Percentiles rank a stretch among this genome's conserved stretches.
Conservation (phyloP, 768 basidiomycete genomes). For the Crucibulum laeve region DNA sequence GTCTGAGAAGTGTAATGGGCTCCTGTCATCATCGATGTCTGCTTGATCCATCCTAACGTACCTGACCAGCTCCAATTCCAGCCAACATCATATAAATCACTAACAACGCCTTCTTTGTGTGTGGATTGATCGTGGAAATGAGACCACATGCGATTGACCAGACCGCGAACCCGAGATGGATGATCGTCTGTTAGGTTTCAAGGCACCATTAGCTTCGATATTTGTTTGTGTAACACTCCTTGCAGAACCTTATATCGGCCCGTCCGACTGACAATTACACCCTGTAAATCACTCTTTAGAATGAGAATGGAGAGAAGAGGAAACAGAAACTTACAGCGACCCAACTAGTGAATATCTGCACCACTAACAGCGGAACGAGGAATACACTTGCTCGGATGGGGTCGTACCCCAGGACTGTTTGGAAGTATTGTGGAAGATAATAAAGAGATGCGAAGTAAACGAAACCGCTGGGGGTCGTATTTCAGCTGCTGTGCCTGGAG, state of each 20-base stretch:
- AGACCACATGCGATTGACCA: slow-evolving; percentile 72
- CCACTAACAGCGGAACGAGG: slow-evolving; percentile 64
- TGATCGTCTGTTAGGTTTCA: slow-evolving; percentile 37
- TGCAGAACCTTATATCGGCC: slow-evolving; percentile 51
- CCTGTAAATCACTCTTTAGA: slow-evolving; percentile 26
- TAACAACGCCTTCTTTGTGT: slow-evolving; percentile 43
- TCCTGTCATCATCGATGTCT: not conserved
- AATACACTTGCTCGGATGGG: slow-evolving; percentile 58
- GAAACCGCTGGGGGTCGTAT: slow-evolving; percentile 38
- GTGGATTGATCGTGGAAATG: slow-evolving; percentile 55
- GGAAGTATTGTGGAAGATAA: slow-evolving; percentile 75
- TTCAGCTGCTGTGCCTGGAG: not conserved
- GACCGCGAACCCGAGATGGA: slow-evolving; percentile 59
- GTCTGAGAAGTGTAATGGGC: slow-evolving; percentile 29
- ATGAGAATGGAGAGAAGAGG: not conserved
- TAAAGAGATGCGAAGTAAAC: slow-evolving; percentile 62
- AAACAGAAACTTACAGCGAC: slow-evolving; percentile 33
- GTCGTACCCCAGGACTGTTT: slow-evolving; percentile 62
- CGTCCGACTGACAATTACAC: slow-evolving; percentile 57
- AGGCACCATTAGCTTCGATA: not conserved
- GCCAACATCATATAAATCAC: slow-evolving; percentile 59
- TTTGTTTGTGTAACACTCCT: slow-evolving; percentile 6
- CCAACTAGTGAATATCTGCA: slow-evolving; percentile 58
- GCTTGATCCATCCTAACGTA: slow-evolving; percentile 17
- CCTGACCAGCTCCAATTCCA: slow-evolving; percentile 59